Evolutionary conservation across 148 eudicot species (phyloP).

Genomic region (Nepenthes gracilis): DNA sequence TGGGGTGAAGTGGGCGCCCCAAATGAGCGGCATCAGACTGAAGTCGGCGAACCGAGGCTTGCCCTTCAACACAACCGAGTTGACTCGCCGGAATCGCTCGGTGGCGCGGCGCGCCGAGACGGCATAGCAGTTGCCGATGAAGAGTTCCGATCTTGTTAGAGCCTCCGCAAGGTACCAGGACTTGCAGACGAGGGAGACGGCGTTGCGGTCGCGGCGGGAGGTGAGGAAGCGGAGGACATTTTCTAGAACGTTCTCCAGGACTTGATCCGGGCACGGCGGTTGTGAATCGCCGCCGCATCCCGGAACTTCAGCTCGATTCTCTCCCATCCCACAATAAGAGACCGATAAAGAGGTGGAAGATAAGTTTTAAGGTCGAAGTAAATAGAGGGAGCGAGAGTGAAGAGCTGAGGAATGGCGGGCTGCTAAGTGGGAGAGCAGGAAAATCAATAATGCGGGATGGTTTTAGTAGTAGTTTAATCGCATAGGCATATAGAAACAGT

Average conservation of each 20-base stretch:
- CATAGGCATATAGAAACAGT: too few species aligned
- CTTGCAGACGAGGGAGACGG: constrained; percentile 52
- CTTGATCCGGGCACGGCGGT: constrained; percentile 52
- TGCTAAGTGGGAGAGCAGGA: too few species aligned
- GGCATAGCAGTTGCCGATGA: constrained; percentile 67
- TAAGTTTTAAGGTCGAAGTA: neutral
- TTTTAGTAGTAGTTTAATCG: too few species aligned
- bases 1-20: constrained; percentile 54
- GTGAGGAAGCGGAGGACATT: constrained; percentile 56
- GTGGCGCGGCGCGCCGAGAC: constrained; percentile 38
- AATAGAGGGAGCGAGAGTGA: neutral
- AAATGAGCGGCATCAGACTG: constrained; percentile 40
- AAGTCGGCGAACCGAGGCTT: constrained; percentile 78
- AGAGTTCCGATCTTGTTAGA: constrained; percentile 54
- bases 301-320: constrained; percentile 6
- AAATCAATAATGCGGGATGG: too few species aligned
- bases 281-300: constrained; percentile 10
- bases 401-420: neutral
- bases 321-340: constrained; percentile 14
- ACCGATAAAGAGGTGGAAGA: neutral
- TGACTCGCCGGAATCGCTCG: constrained; percentile 29
- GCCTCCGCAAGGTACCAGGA: constrained; percentile 72
- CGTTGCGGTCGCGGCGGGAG: constrained; percentile 44
- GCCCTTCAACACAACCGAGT: constrained; percentile 43
- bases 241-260: constrained; percentile 70